Evolutionary conservation across 2,329 filamentous ascomycete genomes (phyloP).

Genomic region (Colletotrichum theobromicola): DNA sequence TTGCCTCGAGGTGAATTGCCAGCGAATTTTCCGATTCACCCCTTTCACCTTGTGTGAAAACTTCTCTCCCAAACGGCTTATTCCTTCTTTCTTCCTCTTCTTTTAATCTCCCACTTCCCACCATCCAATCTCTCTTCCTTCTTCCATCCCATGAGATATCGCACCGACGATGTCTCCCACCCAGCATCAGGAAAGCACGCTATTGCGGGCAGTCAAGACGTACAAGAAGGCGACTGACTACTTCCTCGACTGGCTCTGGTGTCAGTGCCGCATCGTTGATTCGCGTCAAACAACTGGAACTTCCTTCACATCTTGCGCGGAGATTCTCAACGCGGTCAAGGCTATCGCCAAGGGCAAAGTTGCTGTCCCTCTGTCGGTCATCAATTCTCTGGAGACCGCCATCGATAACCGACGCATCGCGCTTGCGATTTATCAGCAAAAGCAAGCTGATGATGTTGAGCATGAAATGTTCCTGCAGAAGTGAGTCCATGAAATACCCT

Average conservation of each 20-base stretch:
- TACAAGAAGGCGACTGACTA: not conserved
- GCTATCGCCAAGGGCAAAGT: not conserved
- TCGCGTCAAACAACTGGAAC: not conserved
- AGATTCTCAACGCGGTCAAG: not conserved
- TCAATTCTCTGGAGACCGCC: not conserved
- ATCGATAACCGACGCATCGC: not conserved
- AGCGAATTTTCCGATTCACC: not conserved
- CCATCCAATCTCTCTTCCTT: too few species aligned
- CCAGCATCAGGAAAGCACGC: not conserved
- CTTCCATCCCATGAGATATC: not conserved
- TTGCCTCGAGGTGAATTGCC: not conserved
- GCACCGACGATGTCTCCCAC: not conserved
- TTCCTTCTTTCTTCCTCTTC: not conserved
- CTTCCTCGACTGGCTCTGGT: not conserved
- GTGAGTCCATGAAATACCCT: not conserved
- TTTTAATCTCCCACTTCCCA: not conserved
- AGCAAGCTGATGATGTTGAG: not conserved
- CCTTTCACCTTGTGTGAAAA: not conserved
- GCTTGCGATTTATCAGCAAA: not conserved
- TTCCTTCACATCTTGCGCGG: not conserved
- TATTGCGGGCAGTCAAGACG: not conserved
- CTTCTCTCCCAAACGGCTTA: not conserved
- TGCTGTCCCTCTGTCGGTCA: not conserved
- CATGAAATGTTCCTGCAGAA: not conserved
- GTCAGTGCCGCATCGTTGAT: not conserved